Base-by-base conservation (phyloP, 495 filamentous ascomycete genomes). In the Hypoxylon subgilvum region DNA sequence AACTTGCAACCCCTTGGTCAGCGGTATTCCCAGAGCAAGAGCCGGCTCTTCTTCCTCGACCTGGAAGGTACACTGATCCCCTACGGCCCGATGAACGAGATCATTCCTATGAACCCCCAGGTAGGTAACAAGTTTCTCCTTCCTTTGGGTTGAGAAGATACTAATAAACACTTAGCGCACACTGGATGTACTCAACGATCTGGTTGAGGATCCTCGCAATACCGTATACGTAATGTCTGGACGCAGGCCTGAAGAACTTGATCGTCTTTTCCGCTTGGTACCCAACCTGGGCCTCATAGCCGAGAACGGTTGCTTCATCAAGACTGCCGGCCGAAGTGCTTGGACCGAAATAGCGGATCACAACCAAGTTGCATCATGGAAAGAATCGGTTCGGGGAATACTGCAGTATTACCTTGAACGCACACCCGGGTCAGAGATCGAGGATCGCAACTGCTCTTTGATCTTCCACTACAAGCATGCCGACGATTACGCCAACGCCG, bases 171-270 rank as follows among this genome's bases (percentile, higher is more conserved):
- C n/a, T n/a, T 46, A 82, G 72, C 86, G 90, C 19, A 89, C 90
- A 7, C 80, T 95, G 51, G 88, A 90, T 40, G 84, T 87, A 1
- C 70, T 97, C 25, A 90, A 86, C 34, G 90, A 95, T 43, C 70
- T 97, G 21, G 79, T 92, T 18, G 76, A 85, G 6, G 91, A 96
- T 63, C 79, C 85, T 0, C 79, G 76, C 18, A 97, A 96, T 65
- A 82, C 86, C n/a, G 86, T 97, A 25, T 97, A 96, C 63, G 86
- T 97, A 52, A 96, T 95, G 91, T 93, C 89, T 32, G 86, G 89
- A 10, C 83, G 90, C 19, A 86, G 85, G 65, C 87, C 90, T 0
- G 89, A 96, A 66, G 91, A 97, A 66, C 87, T 97, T 32, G 92
- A 96, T 57, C 80, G 84, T 0, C 76, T 95, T 6, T 96, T 97